These are phyloP conservation scores for Penicillium rolfsii DNA, from an alignment of 2,329 filamentous ascomycete species.

Conservation along the genomic window DNA sequence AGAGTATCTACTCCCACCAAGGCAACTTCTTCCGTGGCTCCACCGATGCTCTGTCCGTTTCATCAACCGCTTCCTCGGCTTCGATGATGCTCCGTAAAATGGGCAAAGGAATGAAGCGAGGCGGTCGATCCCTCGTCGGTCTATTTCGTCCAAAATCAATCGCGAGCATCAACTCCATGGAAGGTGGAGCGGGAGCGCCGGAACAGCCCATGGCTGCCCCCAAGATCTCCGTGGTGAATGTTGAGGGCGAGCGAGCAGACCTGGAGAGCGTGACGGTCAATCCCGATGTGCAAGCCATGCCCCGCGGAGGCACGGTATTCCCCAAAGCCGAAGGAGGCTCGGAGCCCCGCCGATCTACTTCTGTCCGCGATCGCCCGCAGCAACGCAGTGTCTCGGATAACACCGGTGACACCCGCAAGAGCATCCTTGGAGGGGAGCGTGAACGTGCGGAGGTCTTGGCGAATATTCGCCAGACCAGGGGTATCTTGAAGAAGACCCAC, in stretches of 20 bases:
- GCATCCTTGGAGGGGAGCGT: slow-evolving; percentile 85
- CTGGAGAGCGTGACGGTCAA: slow-evolving; percentile 76
- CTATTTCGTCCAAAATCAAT: slow-evolving; percentile 94
- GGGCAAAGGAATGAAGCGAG: slow-evolving; percentile 98
- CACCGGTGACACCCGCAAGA: slow-evolving; percentile 69
- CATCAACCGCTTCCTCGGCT: slow-evolving; percentile 53
- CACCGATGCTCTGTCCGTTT: slow-evolving; percentile 77
- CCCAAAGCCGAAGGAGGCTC: slow-evolving; percentile 85
- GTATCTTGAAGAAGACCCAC: slow-evolving; percentile 77
- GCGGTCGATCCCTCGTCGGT: slow-evolving; percentile 85
- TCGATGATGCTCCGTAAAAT: slow-evolving; percentile 79
- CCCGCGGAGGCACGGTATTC: slow-evolving; percentile 75
- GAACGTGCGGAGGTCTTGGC: slow-evolving; percentile 91
- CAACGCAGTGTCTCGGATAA: slow-evolving; percentile 38
- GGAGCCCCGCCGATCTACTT: slow-evolving; percentile 51
- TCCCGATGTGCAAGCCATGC: slow-evolving; percentile 63
- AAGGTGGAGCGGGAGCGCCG: slow-evolving; percentile 62
- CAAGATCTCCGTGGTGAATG: slow-evolving; percentile 93
- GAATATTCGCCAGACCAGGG: slow-evolving; percentile 75
- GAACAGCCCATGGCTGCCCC: slow-evolving; percentile 68
- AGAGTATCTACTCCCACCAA: slow-evolving; percentile 87
- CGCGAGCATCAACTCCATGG: slow-evolving; percentile 70
- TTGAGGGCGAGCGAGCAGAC: slow-evolving; percentile 75
- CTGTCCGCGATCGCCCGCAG: slow-evolving; percentile 34
- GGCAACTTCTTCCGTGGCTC: slow-evolving; percentile 85